Evolutionary conservation across 768 basidiomycete genomes (phyloP), one percentile per base, ranked within the genome.

Genomic region (Boletus speciosus): DNA sequence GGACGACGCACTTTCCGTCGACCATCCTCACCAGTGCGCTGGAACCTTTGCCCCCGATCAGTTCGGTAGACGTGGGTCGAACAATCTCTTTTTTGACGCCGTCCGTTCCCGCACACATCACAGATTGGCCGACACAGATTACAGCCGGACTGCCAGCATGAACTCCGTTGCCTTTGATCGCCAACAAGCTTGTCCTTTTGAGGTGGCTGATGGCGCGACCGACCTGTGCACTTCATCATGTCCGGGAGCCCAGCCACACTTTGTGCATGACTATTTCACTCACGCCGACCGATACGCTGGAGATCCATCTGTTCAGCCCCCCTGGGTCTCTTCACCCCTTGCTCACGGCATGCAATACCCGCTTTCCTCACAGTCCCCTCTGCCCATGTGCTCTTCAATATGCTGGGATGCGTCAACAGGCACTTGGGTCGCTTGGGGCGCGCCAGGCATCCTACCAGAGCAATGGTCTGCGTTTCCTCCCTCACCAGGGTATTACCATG

Each of bases 51-150:
- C 41, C 46, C 16, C 57, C 37, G 65, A 61, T 60, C 69, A 69
- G 39, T 60, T 58, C 48, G 69, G 67, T 38, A 67, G 72, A 40
- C 72, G 68, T 36, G 66, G 61, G 41, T 71, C 71, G 44, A 75
- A 74, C 55, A 70, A 73, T 49, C 57, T 73, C 15, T 62, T 73
- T 49, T 76, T 76, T 57, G 77, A 74, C 67, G 67, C 73, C 39
- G 64, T 72, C 46, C 62, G 59, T 49, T 52, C 64, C 19, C 68
- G 64, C 23, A 14, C 51, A 34, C 57, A 66, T 37, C 63, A 72
- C 49, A 70, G 52, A 52, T 51, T 49, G 47, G 54, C 48, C 49
- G 66, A 68, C 49, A 47, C 57, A 32, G 66, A 66, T 45, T 54
- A 54, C 49, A 43, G 29, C 47, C 60, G 59, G 27, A 62, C 52